Percentiles rank a stretch among this genome's conserved stretches.
phyloP scores from a whole-genome alignment of 164 flowering plant species.

The Liquidambar formosana region DNA sequence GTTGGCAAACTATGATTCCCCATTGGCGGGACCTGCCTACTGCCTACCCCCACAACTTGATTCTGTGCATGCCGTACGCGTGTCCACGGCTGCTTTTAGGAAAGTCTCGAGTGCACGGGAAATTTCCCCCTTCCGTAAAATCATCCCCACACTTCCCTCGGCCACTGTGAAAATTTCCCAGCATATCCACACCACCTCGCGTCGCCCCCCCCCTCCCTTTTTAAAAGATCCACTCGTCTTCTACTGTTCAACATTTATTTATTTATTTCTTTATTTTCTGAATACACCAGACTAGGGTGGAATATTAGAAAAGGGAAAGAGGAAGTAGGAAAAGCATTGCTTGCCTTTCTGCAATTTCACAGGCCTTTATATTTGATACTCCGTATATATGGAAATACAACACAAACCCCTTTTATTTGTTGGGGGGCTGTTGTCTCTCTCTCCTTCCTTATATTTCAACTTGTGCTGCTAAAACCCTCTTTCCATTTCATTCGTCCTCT shows the following conservation, averaged over 20 bases:
- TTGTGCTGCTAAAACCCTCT: slow-evolving; percentile 24
- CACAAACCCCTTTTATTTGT: neutral
- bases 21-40: slow-evolving; percentile 5
- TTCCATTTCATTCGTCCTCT: slow-evolving; percentile 14
- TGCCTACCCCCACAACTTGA: neutral
- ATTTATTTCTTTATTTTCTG: too few relatives aligned
- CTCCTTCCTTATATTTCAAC: slow-evolving; percentile 23
- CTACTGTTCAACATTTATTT: neutral
- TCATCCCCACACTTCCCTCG: neutral
- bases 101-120: too few relatives aligned
- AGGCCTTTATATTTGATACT: slow-evolving; percentile 2
- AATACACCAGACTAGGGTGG: neutral
- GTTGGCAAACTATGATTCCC: slow-evolving; percentile 25
- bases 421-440: slow-evolving; percentile 12
- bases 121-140: neutral
- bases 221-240: neutral
- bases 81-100: slow-evolving; percentile 4
- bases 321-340: neutral
- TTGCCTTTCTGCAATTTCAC: slow-evolving; percentile 26
- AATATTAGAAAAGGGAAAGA: neutral
- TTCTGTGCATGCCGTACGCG: slow-evolving; percentile 23
- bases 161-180: slow-evolving; percentile 1
- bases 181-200: too few relatives aligned
- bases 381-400: too few relatives aligned
- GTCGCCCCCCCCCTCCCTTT: too few relatives aligned